Evolutionary conservation across 345 rosid species (phyloP), one percentile per base, ranked within the genome.

Genomic region (Eucalyptus cloeziana): DNA sequence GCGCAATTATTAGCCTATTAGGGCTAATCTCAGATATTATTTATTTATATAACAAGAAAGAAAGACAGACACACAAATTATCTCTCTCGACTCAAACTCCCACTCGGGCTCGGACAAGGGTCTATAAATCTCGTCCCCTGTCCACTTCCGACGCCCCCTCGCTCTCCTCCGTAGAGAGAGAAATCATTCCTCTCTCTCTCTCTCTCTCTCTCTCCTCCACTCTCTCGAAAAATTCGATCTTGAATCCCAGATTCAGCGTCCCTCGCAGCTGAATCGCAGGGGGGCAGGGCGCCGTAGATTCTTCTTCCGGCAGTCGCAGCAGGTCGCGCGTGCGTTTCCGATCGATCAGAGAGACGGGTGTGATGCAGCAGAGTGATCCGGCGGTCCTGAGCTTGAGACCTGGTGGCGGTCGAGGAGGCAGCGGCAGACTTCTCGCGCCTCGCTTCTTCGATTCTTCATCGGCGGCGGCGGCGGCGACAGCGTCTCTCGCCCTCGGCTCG

Each of bases 321-420:
- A 22, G 87, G 7, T 85, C 58, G 71, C 22, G 30, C n/a, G 67
- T 25, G 67, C n/a, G 67, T 62, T n/a, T 49, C 86, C n/a, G 19
- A 67, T 52, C 37, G 79, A 56, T 45, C 25, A 30, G 86, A 52
- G 58, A 21, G 58, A 52, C 58, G 58, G 58, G 58, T 52, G 97
- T 93, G 93, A 98, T 98, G 99, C 99, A 97, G 97, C 99, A 96
- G 40, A 94, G 97, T 92, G 98, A 98, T 94, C 96, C 93, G 90
- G 91, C 99, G 94, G 97, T 95, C 92, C 91, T 97, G 94, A 98
- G 97, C 95, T 98, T 98, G 96, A 98, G 99, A 91, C 99, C 99
- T 94, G 99, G 99, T 91, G 99, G 99, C 94, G 99, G 99, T 93
- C 98, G 99, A 90, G 98, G 99, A 89, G 58, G 58, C 58, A 97